phyloP scores from a whole-genome alignment of 116 monocot genomes.

The Phalaenopsis hybrid region DNA sequence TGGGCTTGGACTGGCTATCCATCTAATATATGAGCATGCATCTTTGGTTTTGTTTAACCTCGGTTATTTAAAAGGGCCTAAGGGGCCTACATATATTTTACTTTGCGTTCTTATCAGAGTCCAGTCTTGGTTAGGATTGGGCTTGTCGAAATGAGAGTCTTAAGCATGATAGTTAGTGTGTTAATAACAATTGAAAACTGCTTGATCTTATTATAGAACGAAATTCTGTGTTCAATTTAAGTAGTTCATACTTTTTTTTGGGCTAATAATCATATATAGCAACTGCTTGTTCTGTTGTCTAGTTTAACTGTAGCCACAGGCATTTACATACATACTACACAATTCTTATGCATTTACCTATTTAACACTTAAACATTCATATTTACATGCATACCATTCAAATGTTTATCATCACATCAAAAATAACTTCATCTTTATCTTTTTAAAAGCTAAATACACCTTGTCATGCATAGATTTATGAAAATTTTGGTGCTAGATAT shows the following conservation, averaged over 20 bases:
- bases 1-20: neutral
- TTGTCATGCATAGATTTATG: no score
- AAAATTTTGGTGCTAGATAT: no score
- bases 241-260: neutral
- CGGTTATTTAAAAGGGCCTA: neutral
- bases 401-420: no score
- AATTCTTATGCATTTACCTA: no score
- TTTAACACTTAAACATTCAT: no score
- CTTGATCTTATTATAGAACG: neutral
- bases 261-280: neutral
- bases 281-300: neutral
- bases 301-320: neutral
- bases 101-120: neutral
- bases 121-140: neutral
- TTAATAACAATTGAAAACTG: neutral
- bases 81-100: neutral
- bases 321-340: no score
- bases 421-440: no score
- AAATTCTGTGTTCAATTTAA: neutral
- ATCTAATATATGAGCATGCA: neutral
- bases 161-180: neutral
- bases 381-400: no score
- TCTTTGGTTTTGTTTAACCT: neutral
- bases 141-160: neutral
- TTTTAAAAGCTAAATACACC: no score